phyloP scores from a whole-genome alignment of 306 rosid species.

The Lathyrus sativus region DNA sequence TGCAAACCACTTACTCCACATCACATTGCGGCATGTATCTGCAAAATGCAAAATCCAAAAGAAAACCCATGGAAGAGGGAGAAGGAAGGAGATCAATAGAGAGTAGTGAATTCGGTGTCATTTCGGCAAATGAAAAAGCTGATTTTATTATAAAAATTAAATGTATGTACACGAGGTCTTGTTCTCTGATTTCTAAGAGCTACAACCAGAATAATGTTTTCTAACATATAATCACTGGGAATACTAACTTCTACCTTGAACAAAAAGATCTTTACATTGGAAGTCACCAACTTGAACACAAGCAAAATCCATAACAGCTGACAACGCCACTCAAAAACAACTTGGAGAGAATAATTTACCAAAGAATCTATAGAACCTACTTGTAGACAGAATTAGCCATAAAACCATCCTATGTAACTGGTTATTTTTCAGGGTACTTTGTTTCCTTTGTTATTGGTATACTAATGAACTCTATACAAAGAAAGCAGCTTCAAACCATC shows the following conservation, averaged over 20 bases:
- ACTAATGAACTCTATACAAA: conserved; percentile 95
- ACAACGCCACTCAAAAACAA: conserved; percentile 81
- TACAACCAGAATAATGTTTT: conserved; percentile 77
- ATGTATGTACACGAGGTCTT: conserved; percentile 89
- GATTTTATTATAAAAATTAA: conserved; percentile 81
- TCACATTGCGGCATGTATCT: conserved; percentile 38
- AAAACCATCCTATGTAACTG: conserved; percentile 65
- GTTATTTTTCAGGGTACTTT: conserved; percentile 76
- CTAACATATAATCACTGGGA: conserved; percentile 83
- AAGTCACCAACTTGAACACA: conserved; percentile 68
- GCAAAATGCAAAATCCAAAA: conserved; percentile 43
- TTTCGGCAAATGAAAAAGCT: conserved; percentile 57
- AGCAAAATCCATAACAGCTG: conserved; percentile 76
- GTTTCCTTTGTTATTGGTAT: conserved; percentile 91
- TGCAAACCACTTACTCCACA: conserved; percentile 35
- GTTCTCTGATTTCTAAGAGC: conserved; percentile 77
- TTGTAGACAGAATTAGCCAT: conserved; percentile 62
- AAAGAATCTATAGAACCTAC: conserved; percentile 98
- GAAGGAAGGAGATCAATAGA: conserved; percentile 21
- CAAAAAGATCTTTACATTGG: conserved; percentile 94
- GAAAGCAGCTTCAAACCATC: conserved; percentile 94
- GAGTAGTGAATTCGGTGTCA: conserved; percentile 21
- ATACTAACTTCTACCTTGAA: conserved; percentile 80
- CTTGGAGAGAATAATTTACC: conserved; percentile 71
- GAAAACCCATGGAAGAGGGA: conserved; percentile 22